Percentiles rank a stretch among this genome's conserved stretches.
These are phyloP conservation scores for Calocybe indica DNA, from an alignment of 768 basidiomycete species.

Conservation along the genomic window DNA sequence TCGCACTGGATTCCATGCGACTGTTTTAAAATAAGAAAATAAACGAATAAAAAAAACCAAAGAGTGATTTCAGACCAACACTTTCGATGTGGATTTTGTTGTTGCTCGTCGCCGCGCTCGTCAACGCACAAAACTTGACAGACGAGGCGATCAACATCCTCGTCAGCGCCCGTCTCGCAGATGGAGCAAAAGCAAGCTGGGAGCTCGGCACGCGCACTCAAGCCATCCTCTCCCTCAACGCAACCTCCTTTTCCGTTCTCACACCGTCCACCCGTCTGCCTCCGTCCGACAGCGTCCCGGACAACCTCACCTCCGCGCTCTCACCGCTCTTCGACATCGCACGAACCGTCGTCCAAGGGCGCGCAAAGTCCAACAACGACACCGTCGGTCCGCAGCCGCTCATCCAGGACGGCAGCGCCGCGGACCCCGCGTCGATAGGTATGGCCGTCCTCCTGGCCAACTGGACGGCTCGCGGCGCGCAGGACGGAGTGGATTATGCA, in stretches of 20 bases:
- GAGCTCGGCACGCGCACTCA: constrained; percentile 52
- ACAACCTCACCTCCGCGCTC: constrained; percentile 29
- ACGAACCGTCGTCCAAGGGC: constrained; percentile 39
- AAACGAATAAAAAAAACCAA: too few species aligned
- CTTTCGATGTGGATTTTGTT: too few species aligned
- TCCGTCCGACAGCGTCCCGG: constrained; percentile 28
- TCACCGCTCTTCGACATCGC: constrained; percentile 55
- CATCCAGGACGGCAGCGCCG: constrained; percentile 50
- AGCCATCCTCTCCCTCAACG: constrained; percentile 41
- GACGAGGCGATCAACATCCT: neutral
- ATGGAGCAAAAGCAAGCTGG: constrained; percentile 31
- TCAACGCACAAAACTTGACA: neutral
- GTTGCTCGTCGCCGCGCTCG: neutral
- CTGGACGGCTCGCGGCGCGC: constrained; percentile 28
- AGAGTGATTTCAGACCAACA: too few species aligned
- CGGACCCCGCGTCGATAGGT: constrained; percentile 79
- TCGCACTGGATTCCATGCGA: too few species aligned
- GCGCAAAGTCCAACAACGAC: constrained; percentile 34
- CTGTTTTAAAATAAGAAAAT: too few species aligned
- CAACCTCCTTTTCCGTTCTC: constrained; percentile 39
- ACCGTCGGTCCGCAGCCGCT: constrained; percentile 52
- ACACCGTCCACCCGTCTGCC: constrained; percentile 25
- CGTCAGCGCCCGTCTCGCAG: neutral
- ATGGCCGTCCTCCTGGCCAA: constrained; percentile 57
- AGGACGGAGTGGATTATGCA: constrained; percentile 47